A percentile compares a stretch with the other conserved stretches of the same genome.
Evolutionary conservation across 352 stramenopile genomes (phyloP).

Genomic region (Phytopythium montanum): DNA sequence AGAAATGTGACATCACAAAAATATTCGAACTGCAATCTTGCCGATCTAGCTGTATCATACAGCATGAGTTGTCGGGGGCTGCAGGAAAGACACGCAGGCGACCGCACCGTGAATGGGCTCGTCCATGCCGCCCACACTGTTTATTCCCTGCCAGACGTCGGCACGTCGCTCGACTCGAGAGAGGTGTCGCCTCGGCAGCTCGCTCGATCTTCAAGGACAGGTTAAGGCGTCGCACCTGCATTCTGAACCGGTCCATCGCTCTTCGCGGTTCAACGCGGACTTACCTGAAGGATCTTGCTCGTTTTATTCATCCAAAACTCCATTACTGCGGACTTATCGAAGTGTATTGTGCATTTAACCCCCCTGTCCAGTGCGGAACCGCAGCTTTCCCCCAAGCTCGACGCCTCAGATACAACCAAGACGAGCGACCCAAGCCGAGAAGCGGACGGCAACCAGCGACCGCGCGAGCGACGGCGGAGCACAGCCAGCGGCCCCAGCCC

Average conservation of each 20-base stretch:
- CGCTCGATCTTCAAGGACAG: conserved; percentile 3
- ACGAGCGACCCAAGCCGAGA: conserved; percentile 12
- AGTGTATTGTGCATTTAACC: background rate
- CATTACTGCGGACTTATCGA: conserved; percentile 10
- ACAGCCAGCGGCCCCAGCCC: background rate
- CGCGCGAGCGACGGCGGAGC: background rate
- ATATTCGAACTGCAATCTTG: background rate
- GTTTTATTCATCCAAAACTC: background rate
- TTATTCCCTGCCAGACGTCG: background rate
- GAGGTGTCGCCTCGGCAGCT: no score
- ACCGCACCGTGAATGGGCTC: no score
- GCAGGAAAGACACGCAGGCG: no score
- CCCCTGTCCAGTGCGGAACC: background rate
- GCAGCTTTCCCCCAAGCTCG: conserved; percentile 2
- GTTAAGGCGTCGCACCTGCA: background rate
- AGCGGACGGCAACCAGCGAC: conserved; percentile 8
- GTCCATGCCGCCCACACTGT: background rate
- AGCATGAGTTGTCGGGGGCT: background rate
- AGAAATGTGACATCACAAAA: background rate
- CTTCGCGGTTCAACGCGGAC: background rate
- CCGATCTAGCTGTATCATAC: background rate
- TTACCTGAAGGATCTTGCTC: conserved; percentile 4
- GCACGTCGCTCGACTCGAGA: background rate
- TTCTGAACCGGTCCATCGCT: background rate
- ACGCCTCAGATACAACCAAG: conserved; percentile 14